Evolutionary conservation across 345 rosid genomes (phyloP), one percentile per base, ranked within the genome.

Genomic region (Rhodamnia argentea): DNA sequence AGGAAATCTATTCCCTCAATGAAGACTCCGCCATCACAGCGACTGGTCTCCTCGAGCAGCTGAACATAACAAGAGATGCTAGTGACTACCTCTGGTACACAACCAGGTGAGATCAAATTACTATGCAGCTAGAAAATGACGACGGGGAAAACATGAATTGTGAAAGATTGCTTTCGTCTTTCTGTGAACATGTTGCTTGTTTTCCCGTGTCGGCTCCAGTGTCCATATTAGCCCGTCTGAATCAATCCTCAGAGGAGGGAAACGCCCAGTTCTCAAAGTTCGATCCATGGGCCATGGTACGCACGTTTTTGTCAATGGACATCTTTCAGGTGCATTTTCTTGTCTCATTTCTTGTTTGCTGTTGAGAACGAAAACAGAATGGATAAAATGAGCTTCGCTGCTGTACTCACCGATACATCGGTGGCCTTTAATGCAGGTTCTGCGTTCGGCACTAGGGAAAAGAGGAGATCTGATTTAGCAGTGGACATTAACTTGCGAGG

Each of bases 221-320:
- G 89, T 93, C 20, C 64, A 90, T 62, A 86, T 93, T 56, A 87
- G 86, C 57, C 89, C 94, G 57, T 82, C 93, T 20, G 95, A 96
- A 87, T 88, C 92, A 50, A 92, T 92, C 86, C 81, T 70, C 20
- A 70, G 81, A 70, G 88, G 92, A 40, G 93, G 93, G 52, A 83
- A 83, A 40, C 87, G 52, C 29, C 94, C 94, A 22, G 83, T 87
- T 82, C 99, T 96, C 85, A 91, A 87, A 13, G 94, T 93, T 78
- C 90, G 89, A 52, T 95, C 98, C 50, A 92, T 92, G 83, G 98
- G 99, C 51, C 98, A 95, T 89, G 98, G 90, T 82, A 86, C 94
- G 86, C 97, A 91, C 89, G 93, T 93, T n/a, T 96, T 96, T 87
- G 83, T 95, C 88, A 95, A 95, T 88, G 98, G 96, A 78, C 91